Conservation (phyloP, 768 basidiomycete genomes). For the Leccinum truebloodii region DNA sequence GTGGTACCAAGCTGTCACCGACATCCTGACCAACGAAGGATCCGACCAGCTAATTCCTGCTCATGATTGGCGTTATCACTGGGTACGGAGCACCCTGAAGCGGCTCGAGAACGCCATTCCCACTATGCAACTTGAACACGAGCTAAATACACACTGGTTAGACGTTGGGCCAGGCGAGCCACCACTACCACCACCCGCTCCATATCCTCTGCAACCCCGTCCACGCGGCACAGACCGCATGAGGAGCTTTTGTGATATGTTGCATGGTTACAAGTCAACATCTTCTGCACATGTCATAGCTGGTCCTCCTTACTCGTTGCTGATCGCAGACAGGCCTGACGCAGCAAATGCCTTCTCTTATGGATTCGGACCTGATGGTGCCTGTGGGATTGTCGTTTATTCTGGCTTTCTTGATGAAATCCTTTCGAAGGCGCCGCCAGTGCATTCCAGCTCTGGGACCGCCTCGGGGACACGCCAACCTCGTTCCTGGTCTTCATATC, state of each 20-base stretch:
- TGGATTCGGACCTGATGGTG: slow-evolving; percentile 90
- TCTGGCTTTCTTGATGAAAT: slow-evolving; percentile 92
- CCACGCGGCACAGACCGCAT: slow-evolving; percentile 76
- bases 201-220: slow-evolving; percentile 80
- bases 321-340: slow-evolving; percentile 86
- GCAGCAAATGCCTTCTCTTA: slow-evolving; percentile 92
- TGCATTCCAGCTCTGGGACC: slow-evolving; percentile 28
- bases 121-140: slow-evolving; percentile 57
- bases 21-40: slow-evolving; percentile 70
- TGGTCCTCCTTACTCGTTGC: slow-evolving; percentile 87
- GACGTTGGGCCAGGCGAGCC: slow-evolving; percentile 47
- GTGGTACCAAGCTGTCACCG: slow-evolving; percentile 83
- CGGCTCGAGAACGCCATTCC: slow-evolving; percentile 77
- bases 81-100: slow-evolving; percentile 82
- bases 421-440: slow-evolving; percentile 44
- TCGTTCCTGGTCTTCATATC: slow-evolving; percentile 46
- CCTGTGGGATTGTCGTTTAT: slow-evolving; percentile 92
- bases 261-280: slow-evolving; percentile 44
- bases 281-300: slow-evolving; percentile 58
- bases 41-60: slow-evolving; percentile 63
- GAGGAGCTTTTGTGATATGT: slow-evolving; percentile 52
- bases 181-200: slow-evolving; percentile 79
- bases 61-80: slow-evolving; percentile 86
- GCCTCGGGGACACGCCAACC: slow-evolving; percentile 16
- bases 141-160: slow-evolving; percentile 57